phyloP scores from a whole-genome alignment of 2,329 filamentous ascomycete species.

The Ophiocordyceps camponoti-rufipedis region DNA sequence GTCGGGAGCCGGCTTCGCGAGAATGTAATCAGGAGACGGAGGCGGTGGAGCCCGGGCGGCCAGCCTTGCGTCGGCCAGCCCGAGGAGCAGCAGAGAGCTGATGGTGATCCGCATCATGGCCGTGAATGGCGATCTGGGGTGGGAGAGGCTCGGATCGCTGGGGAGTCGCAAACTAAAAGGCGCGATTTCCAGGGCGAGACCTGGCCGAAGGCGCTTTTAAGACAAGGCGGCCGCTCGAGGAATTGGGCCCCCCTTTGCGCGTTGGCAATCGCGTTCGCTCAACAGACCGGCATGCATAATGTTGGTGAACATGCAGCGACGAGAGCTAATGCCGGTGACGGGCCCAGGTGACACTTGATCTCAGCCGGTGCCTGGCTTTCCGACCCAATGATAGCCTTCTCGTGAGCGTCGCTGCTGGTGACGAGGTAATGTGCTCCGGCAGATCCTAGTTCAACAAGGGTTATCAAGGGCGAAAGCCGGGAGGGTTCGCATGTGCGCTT shows the following conservation, averaged over 20 bases:
- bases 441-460: background rate
- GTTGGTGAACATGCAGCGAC: background rate
- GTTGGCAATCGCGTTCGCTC: background rate
- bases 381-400: background rate
- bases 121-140: background rate
- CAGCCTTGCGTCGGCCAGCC: conserved; percentile 1
- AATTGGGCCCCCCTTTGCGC: background rate
- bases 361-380: background rate
- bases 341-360: background rate
- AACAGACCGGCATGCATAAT: background rate
- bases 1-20: conserved; percentile 9
- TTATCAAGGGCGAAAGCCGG: background rate
- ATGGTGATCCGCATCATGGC: conserved; percentile 4
- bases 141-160: background rate
- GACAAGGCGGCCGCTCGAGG: conserved; percentile 1
- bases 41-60: background rate
- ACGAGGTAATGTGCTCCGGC: background rate
- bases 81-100: conserved; percentile 2
- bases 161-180: background rate
- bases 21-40: too few relatives aligned
- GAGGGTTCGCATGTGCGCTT: background rate
- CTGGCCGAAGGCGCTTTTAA: background rate
- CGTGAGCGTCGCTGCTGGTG: background rate
- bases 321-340: background rate
- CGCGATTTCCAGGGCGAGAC: background rate